Percentiles rank a stretch among this genome's conserved stretches.
These are phyloP conservation scores for Chaetoceros tenuissimus DNA, from an alignment of 108 stramenopile species.

Conservation along the genomic window DNA sequence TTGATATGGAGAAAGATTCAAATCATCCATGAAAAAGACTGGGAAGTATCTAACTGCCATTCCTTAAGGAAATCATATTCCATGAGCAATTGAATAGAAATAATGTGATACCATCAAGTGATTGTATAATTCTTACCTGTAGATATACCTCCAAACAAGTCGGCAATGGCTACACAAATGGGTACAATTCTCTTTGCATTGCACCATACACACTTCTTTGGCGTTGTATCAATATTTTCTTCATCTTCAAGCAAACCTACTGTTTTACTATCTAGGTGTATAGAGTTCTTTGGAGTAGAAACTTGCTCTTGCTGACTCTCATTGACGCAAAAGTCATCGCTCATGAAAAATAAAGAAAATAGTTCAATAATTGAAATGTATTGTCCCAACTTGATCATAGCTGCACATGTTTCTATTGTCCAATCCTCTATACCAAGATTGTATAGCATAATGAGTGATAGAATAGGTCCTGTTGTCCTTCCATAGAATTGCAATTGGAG, in stretches of 20 bases:
- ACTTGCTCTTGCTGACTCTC: too few relatives aligned
- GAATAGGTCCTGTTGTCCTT: constrained; percentile 23
- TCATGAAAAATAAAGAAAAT: constrained; percentile 14
- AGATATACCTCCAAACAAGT: too few relatives aligned
- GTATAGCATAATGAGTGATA: constrained; percentile 23
- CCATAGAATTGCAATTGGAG: constrained; percentile 17
- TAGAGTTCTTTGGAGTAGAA: too few relatives aligned
- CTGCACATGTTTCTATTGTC: constrained; percentile 23
- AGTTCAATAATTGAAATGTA: constrained; percentile 15
- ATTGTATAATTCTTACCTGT: too few relatives aligned
- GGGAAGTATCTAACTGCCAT: constrained; percentile 82
- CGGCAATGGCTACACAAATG: too few relatives aligned
- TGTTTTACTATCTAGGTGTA: too few relatives aligned
- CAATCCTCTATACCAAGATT: constrained; percentile 30
- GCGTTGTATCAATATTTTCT: too few relatives aligned
- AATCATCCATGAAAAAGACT: constrained; percentile 63
- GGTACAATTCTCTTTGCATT: too few relatives aligned
- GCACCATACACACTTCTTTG: too few relatives aligned
- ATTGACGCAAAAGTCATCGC: constrained; percentile 15
- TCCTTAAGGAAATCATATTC: constrained; percentile 51
- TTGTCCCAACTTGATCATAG: constrained; percentile 27
- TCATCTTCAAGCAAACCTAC: too few relatives aligned
- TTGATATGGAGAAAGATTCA: constrained; percentile 44
- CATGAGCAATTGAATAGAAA: constrained; percentile 34
- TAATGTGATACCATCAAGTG: too few relatives aligned